Conservation (phyloP, 1,284 basidiomycete genomes). For the Malassezia cuniculi region DNA sequence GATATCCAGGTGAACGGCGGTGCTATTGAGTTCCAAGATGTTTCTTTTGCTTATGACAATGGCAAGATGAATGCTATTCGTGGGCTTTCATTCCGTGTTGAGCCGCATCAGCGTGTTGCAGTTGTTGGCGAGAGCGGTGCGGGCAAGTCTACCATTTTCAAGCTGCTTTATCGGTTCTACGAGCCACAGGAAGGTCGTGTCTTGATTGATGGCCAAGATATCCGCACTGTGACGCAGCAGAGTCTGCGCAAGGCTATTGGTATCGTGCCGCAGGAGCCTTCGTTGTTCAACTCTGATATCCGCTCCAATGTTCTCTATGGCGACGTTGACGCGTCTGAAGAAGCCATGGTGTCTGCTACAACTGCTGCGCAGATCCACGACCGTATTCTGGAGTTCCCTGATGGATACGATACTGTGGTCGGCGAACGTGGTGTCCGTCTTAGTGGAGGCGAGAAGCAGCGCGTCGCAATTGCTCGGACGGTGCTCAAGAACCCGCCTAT, state of each 20-base stretch:
- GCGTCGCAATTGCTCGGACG: slow-evolving; percentile 72
- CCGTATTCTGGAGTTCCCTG: slow-evolving; percentile 54
- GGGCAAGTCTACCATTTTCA: slow-evolving; percentile 68
- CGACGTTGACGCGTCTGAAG: slow-evolving; percentile 28
- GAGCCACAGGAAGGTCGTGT: slow-evolving; percentile 52
- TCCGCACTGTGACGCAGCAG: slow-evolving; percentile 65
- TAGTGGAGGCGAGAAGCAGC: slow-evolving; percentile 58
- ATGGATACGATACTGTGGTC: slow-evolving; percentile 61
- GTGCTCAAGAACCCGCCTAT: slow-evolving; percentile 74
- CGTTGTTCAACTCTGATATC: slow-evolving; percentile 68
- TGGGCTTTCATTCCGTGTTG: slow-evolving; percentile 67
- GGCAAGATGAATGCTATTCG: slow-evolving; percentile 59
- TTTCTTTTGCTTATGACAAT: slow-evolving; percentile 53
- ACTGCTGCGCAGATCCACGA: slow-evolving; percentile 42
- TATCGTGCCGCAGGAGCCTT: slow-evolving; percentile 48
- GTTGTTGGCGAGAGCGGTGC: slow-evolving; percentile 54
- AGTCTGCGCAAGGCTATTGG: slow-evolving; percentile 67
- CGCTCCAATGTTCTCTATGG: slow-evolving; percentile 43
- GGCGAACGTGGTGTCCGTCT: slow-evolving; percentile 70
- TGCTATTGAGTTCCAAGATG: slow-evolving; percentile 62
- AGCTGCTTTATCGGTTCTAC: slow-evolving; percentile 77
- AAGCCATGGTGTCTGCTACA: slow-evolving; percentile 31
- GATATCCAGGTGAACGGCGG: slow-evolving; percentile 60
- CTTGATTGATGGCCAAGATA: slow-evolving; percentile 66
- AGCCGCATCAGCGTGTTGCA: slow-evolving; percentile 50